These are phyloP conservation scores for Hymenoscyphus fructigenus DNA, from an alignment of 2,329 filamentous ascomycete genomes.

Conservation along the genomic window DNA sequence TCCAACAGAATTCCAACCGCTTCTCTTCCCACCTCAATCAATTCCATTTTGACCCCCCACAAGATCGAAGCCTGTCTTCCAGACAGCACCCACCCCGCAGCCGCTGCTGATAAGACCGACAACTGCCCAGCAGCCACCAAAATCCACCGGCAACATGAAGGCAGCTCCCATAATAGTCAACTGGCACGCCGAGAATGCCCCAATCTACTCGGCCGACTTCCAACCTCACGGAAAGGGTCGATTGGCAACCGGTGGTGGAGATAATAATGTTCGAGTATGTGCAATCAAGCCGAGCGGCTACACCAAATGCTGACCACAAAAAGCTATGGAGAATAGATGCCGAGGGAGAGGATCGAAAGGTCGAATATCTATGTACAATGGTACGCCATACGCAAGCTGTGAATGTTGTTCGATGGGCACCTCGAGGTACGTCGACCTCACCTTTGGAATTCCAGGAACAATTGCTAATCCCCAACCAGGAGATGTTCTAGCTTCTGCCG, in stretches of 20 bases:
- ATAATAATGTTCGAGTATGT: conserved; percentile 87
- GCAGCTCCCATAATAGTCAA: conserved; percentile 93
- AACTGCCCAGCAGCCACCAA: not conserved
- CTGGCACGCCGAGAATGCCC: conserved; percentile 97
- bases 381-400: conserved; percentile 95
- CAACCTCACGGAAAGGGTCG: conserved; percentile 89
- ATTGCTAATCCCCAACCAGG: conserved; percentile 50
- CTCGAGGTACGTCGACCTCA: conserved; percentile 63
- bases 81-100: conserved; percentile 2
- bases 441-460: not conserved
- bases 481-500: conserved; percentile 89
- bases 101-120: conserved; percentile 4
- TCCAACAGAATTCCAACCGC: not conserved
- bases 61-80: not conserved
- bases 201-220: conserved; percentile 97
- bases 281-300: not conserved
- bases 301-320: conserved; percentile 35
- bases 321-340: conserved; percentile 90
- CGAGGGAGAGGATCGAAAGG: conserved; percentile 81
- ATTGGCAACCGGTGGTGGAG: conserved; percentile 89
- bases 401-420: conserved; percentile 95
- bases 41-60: not conserved
- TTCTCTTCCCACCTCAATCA: not conserved
- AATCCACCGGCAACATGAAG: conserved; percentile 65
- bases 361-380: conserved; percentile 88